Evolutionary conservation across 2,329 filamentous ascomycete species (phyloP), one percentile per base, ranked within the genome.

Genomic region (Aureobasidium vineae): DNA sequence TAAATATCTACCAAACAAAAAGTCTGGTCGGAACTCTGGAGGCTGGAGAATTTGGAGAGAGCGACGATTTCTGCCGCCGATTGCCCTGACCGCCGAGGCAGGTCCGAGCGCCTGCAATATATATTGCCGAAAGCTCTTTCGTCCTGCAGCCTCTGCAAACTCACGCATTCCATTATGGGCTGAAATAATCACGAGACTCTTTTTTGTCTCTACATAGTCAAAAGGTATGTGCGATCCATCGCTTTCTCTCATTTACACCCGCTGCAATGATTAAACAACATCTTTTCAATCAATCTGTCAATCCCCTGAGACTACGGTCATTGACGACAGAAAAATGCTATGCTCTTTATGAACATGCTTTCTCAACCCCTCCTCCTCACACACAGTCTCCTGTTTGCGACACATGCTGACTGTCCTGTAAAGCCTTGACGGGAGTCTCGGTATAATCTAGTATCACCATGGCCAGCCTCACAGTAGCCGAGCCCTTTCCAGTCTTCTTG

Each of bases 401-500:
- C 49, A 43, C 38, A 23, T 45, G 49, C 61, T 64, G 61, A 64
- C 59, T 28, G 23, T 61, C 8, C 38, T 33, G 33, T 36, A 19
- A 54, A 49, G 61, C 49, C 61, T 45, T 45, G 61, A 64, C 61
- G 61, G n/a, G 16, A 54, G 61, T 64, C 61, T 53, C 38, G 45
- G 43, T 53, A n/a, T 63, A 63, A 21, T 26, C 43, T 23, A 50
- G 59, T 45, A n/a, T 16, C 60, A 68, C 31, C 52, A 76, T 77
- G 73, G 73, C 75, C 67, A 49, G 41, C n/a, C 59, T 45, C 28
- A 80, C 66, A 70, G 75, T 63, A 52, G 45, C 33, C 19, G 83
- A 87, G 72, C 86, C 86, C 13, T 85, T 97, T 69, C 88, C 91
- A 68, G 95, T 98, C 74, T 94, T 91, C 70, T 84, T 86, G 75